These are phyloP conservation scores for Trypanosoma melophagium DNA, from an alignment of 208 protist genomes.

Conservation along the genomic window DNA sequence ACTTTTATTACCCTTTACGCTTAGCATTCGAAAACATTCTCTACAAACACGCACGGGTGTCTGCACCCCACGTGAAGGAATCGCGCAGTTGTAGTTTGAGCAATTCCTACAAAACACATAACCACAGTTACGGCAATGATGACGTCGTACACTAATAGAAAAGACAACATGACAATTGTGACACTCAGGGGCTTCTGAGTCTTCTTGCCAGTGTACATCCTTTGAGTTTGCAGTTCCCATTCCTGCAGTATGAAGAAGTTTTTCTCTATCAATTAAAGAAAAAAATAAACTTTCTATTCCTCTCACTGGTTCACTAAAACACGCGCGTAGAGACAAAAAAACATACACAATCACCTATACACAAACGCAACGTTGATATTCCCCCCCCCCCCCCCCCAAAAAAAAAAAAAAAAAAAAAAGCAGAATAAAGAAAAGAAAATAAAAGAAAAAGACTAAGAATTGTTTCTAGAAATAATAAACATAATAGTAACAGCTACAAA, in stretches of 20 bases:
- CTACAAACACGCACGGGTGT: constrained; percentile 70
- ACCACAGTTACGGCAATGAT: constrained; percentile 94
- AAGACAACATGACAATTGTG: constrained; percentile 75
- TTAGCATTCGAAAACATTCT: constrained; percentile 58
- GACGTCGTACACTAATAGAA: constrained; percentile 68
- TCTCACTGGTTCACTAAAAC: neutral
- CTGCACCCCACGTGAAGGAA: constrained; percentile 53
- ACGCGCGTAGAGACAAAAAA: constrained; percentile 2
- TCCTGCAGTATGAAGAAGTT: neutral
- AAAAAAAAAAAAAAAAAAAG: constrained; percentile 11
- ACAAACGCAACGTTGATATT: neutral
- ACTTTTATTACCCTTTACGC: neutral
- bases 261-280: neutral
- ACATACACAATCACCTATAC: neutral
- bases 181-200: constrained; percentile 81
- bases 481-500: too few relatives aligned
- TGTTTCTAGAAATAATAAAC: neutral
- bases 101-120: constrained; percentile 91
- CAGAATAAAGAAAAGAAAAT: neutral
- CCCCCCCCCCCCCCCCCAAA: neutral
- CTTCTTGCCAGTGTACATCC: constrained; percentile 78
- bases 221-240: constrained; percentile 71
- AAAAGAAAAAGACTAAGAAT: constrained; percentile 14
- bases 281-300: neutral
- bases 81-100: constrained; percentile 47